These are phyloP conservation scores for Fremontodendron californicum DNA, from an alignment of 345 rosid species.

Conservation along the genomic window DNA sequence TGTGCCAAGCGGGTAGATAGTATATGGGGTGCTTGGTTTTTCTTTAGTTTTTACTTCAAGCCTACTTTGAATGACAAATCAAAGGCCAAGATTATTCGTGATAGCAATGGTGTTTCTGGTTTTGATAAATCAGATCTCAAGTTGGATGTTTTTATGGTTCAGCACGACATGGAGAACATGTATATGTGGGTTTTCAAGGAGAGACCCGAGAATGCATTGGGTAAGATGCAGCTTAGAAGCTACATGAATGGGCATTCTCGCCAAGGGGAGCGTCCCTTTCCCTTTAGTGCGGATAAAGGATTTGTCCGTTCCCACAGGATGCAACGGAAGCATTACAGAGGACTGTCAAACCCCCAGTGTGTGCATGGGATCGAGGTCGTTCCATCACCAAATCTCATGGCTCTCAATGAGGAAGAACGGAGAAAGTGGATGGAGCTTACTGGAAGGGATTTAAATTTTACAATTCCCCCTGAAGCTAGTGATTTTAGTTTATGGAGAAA, in stretches of 20 bases:
- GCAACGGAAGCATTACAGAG: background rate
- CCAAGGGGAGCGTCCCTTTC: background rate
- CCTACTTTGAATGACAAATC: background rate
- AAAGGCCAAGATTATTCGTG: background rate
- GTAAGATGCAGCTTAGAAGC: background rate
- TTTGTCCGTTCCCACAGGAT: constrained; percentile 89
- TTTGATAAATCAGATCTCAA: background rate
- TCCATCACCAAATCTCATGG: background rate
- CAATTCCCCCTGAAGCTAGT: constrained; percentile 32
- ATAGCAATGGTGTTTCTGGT: background rate
- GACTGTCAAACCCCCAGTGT: background rate
- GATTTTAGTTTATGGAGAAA: background rate
- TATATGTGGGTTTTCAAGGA: constrained; percentile 2
- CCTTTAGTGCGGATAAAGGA: constrained; percentile 65
- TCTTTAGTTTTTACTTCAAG: background rate
- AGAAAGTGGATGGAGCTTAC: constrained; percentile 90
- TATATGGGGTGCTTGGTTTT: constrained; percentile 2
- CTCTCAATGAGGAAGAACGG: constrained; percentile 21
- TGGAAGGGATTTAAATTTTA: constrained; percentile 75
- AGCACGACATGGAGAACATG: background rate
- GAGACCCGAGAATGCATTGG: background rate
- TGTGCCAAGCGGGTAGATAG: constrained; percentile 55
- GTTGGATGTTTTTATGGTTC: background rate
- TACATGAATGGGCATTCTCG: background rate
- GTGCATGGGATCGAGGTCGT: background rate